Evolutionary conservation across 2,329 filamentous ascomycete species (phyloP).

Genomic region (Fusarium penzigii): DNA sequence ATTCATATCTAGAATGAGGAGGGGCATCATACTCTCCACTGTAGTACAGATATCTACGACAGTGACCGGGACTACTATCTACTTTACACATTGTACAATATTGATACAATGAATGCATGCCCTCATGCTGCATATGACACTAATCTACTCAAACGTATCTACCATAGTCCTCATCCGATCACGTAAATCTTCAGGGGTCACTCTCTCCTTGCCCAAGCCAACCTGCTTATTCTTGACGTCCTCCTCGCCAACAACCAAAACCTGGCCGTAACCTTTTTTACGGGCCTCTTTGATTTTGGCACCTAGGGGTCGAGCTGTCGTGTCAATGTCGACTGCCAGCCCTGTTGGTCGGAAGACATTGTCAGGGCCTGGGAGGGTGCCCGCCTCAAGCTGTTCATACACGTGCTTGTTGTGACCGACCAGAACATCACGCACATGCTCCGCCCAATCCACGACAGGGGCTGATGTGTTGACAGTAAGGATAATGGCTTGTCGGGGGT

Average conservation of each 20-base stretch:
- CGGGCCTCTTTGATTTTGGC: slow-evolving; percentile 76
- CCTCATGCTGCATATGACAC: neutral
- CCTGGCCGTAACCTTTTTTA: slow-evolving; percentile 69
- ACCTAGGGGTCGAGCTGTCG: slow-evolving; percentile 59
- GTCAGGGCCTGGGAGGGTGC: slow-evolving; percentile 34
- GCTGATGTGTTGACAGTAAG: slow-evolving; percentile 68
- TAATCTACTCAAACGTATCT: slow-evolving; percentile 47
- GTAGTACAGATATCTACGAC: too few species aligned
- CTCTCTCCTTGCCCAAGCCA: slow-evolving; percentile 40
- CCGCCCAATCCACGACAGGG: slow-evolving; percentile 52
- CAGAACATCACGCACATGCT: slow-evolving; percentile 49
- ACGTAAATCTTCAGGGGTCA: slow-evolving; percentile 48
- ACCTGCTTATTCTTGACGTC: slow-evolving; percentile 63
- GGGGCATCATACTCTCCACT: too few species aligned
- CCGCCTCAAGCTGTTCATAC: slow-evolving; percentile 35
- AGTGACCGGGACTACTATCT: neutral
- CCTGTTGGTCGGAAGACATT: slow-evolving; percentile 57
- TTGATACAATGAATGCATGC: neutral
- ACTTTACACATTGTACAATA: neutral
- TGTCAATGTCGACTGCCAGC: slow-evolving; percentile 71
- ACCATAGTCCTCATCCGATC: slow-evolving; percentile 47
- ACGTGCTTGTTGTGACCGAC: slow-evolving; percentile 44
- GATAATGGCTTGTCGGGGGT: slow-evolving; percentile 74
- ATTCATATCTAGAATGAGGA: too few species aligned
- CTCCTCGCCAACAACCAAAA: slow-evolving; percentile 70